Conservation (phyloP, 129 eudicot species). For the Ambrosia artemisiifolia region DNA sequence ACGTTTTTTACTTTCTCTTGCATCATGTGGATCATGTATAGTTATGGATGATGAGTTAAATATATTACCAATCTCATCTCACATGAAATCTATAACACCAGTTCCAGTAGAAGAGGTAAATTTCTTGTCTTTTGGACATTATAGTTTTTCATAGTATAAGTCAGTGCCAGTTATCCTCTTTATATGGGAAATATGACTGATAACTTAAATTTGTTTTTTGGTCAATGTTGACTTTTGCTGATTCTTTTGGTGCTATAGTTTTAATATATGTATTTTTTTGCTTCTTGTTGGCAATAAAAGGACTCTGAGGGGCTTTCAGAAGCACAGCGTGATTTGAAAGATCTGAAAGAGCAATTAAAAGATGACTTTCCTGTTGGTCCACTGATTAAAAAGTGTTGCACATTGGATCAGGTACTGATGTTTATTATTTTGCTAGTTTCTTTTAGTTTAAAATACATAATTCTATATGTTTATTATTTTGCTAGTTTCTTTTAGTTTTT, state of each 20-base stretch:
- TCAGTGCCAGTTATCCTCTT: not conserved
- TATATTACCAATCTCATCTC: slow-evolving; percentile 89
- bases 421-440: not conserved
- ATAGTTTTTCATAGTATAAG: not conserved
- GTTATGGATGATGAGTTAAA: slow-evolving; percentile 96
- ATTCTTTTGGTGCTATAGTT: not conserved
- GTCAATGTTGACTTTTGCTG: slow-evolving; percentile 11
- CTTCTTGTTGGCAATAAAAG: slow-evolving; percentile 39
- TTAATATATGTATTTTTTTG: slow-evolving; percentile 8
- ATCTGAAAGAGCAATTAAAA: slow-evolving; percentile 75
- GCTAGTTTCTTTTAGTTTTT: no score
- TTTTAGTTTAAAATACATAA: not conserved
- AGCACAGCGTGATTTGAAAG: slow-evolving; percentile 65
- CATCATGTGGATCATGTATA: slow-evolving; percentile 81
- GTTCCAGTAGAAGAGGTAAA: slow-evolving; percentile 68
- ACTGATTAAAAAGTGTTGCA: slow-evolving; percentile 69
- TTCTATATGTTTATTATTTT: not conserved
- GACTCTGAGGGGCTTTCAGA: slow-evolving; percentile 87
- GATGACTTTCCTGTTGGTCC: slow-evolving; percentile 94
- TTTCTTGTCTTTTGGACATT: not conserved
- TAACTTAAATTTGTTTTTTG: not conserved
- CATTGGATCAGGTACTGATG: slow-evolving; percentile 74
- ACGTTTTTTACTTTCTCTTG: slow-evolving; percentile 81
- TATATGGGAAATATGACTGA: not conserved
- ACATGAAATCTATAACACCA: slow-evolving; percentile 72